phyloP scores from a whole-genome alignment of 2,329 filamentous ascomycete genomes.

The Chaetomium sp. region DNA sequence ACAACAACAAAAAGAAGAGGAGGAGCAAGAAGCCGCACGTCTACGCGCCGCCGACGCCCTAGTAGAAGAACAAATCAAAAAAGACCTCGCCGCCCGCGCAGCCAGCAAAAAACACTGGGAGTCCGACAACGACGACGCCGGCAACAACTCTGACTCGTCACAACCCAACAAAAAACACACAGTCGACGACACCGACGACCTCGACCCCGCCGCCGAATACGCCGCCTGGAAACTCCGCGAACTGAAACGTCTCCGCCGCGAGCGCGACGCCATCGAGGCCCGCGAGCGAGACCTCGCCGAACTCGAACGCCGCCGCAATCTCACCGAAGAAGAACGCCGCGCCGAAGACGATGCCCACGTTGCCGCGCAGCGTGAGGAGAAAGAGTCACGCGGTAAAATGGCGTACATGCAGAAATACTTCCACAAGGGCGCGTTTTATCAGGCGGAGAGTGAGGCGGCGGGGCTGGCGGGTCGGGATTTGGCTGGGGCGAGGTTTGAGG shows the following conservation, averaged over 20 bases:
- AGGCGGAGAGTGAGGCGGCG: constrained; percentile 68
- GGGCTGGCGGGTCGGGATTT: constrained; percentile 75
- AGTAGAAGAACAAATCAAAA: constrained; percentile 82
- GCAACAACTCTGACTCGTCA: constrained; percentile 43
- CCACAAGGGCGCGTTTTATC: constrained; percentile 95
- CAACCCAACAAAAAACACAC: no score
- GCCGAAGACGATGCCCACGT: constrained; percentile 78
- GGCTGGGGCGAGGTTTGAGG: constrained; percentile 75
- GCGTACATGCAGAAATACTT: constrained; percentile 92
- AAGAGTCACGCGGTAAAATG: constrained; percentile 71
- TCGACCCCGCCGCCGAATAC: constrained; percentile 81
- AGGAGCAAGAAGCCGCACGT: constrained; percentile 45
- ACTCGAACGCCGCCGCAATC: constrained; percentile 77
- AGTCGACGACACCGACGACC: constrained; percentile 81
- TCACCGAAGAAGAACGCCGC: constrained; percentile 78
- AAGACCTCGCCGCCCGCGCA: constrained; percentile 67
- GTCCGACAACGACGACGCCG: constrained; percentile 61
- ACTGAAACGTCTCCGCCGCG: constrained; percentile 78
- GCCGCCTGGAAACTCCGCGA: constrained; percentile 94
- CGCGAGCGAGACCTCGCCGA: constrained; percentile 82
- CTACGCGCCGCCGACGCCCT: constrained; percentile 69
- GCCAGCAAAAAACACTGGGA: constrained; percentile 79
- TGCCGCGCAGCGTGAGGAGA: constrained; percentile 72
- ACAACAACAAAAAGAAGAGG: constrained; percentile 28
- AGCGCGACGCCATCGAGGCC: constrained; percentile 75